These are phyloP conservation scores for Parafenestella ontariensis DNA, from an alignment of 2,329 filamentous ascomycete genomes.

Conservation along the genomic window DNA sequence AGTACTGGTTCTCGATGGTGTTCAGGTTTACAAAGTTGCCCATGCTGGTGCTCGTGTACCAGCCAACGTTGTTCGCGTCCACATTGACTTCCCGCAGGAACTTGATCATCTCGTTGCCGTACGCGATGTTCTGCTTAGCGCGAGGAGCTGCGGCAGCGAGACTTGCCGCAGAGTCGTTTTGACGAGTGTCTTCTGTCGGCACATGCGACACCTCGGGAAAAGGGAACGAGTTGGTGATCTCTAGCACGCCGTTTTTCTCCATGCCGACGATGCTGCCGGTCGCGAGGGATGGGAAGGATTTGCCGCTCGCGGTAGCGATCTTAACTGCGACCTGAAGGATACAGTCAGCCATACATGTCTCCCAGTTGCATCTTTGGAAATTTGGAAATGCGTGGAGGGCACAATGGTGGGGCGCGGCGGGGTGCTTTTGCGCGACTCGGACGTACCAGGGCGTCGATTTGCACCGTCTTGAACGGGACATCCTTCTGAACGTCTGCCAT, in stretches of 20 bases:
- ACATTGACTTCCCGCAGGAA: constrained; percentile 97
- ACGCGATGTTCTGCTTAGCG: constrained; percentile 85
- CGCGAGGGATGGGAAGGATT: constrained; percentile 84
- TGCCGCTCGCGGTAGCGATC: constrained; percentile 93
- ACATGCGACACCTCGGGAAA: constrained; percentile 84
- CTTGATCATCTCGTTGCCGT: constrained; percentile 97
- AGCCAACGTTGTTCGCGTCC: constrained; percentile 96
- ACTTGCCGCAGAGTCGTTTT: constrained; percentile 53
- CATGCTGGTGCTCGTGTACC: constrained; percentile 99
- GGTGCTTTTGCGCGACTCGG: constrained; percentile 41
- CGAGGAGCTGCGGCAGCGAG: constrained; percentile 87
- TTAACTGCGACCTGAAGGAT: constrained; percentile 86
- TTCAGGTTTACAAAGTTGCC: constrained; percentile 95
- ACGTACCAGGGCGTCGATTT: constrained; percentile 91
- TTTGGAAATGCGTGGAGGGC: constrained; percentile 15
- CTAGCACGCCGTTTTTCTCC: constrained; percentile 80
- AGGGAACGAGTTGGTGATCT: constrained; percentile 94
- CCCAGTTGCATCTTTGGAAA: not conserved
- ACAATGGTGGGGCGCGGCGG: constrained; percentile 41
- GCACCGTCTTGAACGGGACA: constrained; percentile 78
- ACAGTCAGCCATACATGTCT: constrained; percentile 23
- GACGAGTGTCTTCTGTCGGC: constrained; percentile 52
- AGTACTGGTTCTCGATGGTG: constrained; percentile 97
- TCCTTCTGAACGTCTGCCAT: constrained; percentile 50
- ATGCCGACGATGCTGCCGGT: constrained; percentile 93